phyloP scores from a whole-genome alignment of 305 asterid species.

The Lippia alba region DNA sequence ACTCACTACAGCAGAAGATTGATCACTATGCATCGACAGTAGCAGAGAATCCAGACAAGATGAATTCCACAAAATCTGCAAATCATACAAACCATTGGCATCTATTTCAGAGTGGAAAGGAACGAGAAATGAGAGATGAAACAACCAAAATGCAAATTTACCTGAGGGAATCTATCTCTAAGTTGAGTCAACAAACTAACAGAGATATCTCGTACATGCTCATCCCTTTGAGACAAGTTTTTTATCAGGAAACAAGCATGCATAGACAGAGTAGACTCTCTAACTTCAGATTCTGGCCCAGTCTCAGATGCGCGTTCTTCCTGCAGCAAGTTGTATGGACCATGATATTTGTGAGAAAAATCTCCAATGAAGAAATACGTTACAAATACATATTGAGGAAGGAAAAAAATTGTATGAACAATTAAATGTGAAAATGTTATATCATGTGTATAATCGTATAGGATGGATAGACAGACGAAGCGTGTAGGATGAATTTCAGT shows the following conservation, averaged over 20 bases:
- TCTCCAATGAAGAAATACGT: conserved; percentile 20
- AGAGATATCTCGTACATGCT: conserved; percentile 88
- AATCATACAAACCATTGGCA: conserved; percentile 31
- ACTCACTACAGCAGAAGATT: conserved; percentile 84
- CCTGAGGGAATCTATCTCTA: conserved; percentile 98
- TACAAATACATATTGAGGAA: conserved; percentile 21
- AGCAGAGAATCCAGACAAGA: conserved; percentile 92
- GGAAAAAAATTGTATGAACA: conserved; percentile 11
- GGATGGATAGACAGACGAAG: not conserved
- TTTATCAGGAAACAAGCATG: conserved; percentile 98
- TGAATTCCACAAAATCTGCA: conserved; percentile 95
- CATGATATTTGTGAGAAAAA: conserved; percentile 30
- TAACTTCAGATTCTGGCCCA: conserved; percentile 77
- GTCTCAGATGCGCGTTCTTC: conserved; percentile 87
- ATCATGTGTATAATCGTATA: not conserved
- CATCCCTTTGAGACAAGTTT: conserved; percentile 95
- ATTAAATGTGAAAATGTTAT: not conserved
- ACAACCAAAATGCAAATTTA: conserved; percentile 38
- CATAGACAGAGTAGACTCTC: conserved; percentile 81
- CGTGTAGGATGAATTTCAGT: not conserved
- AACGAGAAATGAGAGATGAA: conserved; percentile 35
- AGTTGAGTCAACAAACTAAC: conserved; percentile 84
- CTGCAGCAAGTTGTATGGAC: conserved; percentile 62
- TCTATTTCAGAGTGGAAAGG: conserved; percentile 38
- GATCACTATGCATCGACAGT: conserved; percentile 90